Conservation (phyloP, 2,329 filamentous ascomycete species). For the Penicillium sp. region DNA sequence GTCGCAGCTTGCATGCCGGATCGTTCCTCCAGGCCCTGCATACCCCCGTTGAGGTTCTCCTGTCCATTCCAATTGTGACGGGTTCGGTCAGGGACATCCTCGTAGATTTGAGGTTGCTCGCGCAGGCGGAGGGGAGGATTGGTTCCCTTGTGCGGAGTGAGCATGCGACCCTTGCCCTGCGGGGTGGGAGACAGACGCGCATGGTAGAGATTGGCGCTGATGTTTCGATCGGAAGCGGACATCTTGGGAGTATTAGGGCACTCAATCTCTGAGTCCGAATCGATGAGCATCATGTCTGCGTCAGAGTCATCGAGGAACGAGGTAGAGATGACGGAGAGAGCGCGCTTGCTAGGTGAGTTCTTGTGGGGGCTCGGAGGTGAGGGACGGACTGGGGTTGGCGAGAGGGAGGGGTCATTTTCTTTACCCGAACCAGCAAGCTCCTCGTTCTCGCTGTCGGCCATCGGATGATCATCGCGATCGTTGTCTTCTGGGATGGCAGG, state of each 20-base stretch:
- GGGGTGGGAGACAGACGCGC: slow-evolving; percentile 26
- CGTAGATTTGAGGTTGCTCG: slow-evolving; percentile 37
- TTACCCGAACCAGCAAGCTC: slow-evolving; percentile 43
- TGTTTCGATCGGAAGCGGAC: slow-evolving; percentile 45
- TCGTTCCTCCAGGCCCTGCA: slow-evolving; percentile 17
- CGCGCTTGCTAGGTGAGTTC: slow-evolving; percentile 44
- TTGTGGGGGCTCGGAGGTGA: slow-evolving; percentile 41
- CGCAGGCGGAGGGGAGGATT: slow-evolving; percentile 29
- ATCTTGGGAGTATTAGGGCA: slow-evolving; percentile 14
- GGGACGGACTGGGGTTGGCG: slow-evolving; percentile 39
- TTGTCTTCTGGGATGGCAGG: slow-evolving; percentile 1
- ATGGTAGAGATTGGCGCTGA: slow-evolving; percentile 38
- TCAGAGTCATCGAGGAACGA: slow-evolving; percentile 36
- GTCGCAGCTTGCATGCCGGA: slow-evolving; percentile 9
- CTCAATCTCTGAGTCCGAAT: slow-evolving; percentile 28
- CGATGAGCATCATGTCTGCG: slow-evolving; percentile 32
- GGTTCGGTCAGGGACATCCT: slow-evolving; percentile 29
- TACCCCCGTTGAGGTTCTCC: slow-evolving; percentile 24
- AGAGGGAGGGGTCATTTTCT: slow-evolving; percentile 52
- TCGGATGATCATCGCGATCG: slow-evolving; percentile 12
- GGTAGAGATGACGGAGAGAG: slow-evolving; percentile 45
- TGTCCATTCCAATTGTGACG: slow-evolving; percentile 3
- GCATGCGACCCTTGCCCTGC: slow-evolving; percentile 38
- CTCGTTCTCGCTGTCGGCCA: slow-evolving; percentile 24
- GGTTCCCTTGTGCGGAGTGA: slow-evolving; percentile 26